A percentile compares a stretch with the other conserved stretches of the same genome.
Evolutionary conservation across 202 grass and related monocot genomes (phyloP).

Genomic region (Bolboschoenoplectus hybrid): DNA sequence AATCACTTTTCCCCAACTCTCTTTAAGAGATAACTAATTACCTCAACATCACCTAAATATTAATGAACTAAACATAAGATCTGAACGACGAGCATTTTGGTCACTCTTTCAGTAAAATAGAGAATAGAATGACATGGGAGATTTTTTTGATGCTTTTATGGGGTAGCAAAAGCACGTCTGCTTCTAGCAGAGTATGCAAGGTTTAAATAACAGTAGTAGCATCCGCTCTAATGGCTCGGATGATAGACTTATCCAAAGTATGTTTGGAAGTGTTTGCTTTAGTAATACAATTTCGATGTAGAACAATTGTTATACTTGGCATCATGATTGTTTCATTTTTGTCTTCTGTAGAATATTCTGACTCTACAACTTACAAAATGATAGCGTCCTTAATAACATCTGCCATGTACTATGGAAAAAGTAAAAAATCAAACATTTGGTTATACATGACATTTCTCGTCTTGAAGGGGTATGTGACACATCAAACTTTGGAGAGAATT

Average conservation of each 20-base stretch:
- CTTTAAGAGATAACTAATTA: background rate
- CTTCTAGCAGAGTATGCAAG: background rate
- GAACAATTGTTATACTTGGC: background rate
- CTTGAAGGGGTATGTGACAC: background rate
- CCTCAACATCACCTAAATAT: background rate
- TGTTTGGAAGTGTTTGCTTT: background rate
- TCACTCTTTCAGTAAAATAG: background rate
- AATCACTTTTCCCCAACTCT: background rate
- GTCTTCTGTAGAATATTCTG: slow-evolving; percentile 10
- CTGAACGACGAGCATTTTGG: background rate
- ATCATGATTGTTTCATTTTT: background rate
- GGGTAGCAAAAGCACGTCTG: background rate
- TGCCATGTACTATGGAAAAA: background rate
- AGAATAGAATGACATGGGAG: background rate
- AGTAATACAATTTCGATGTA: background rate
- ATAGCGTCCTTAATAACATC: background rate
- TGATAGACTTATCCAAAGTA: background rate
- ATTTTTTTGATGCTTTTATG: background rate
- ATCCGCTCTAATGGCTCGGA: background rate
- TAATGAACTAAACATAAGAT: background rate
- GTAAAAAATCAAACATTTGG: background rate
- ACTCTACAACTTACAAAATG: background rate
- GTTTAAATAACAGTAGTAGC: background rate
- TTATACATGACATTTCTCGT: background rate
- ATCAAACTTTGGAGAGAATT: background rate